phyloP scores from a whole-genome alignment of 306 rosid genomes.

The Ziziphus jujuba region DNA sequence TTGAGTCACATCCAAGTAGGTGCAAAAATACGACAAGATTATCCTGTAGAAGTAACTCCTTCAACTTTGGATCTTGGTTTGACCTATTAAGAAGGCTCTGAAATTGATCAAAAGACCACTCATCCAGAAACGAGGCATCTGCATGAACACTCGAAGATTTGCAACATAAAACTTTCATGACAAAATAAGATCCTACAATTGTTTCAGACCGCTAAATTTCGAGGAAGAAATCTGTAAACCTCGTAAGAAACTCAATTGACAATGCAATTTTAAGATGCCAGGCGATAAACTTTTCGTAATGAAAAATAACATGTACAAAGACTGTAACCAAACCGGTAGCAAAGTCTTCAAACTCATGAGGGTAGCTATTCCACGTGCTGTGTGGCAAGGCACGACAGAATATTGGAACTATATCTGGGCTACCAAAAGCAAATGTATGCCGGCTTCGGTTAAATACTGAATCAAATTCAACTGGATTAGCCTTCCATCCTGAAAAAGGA shows the following conservation, averaged over 20 bases:
- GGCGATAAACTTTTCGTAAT: not conserved
- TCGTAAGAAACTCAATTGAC: not conserved
- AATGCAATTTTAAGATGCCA: constrained; percentile 1
- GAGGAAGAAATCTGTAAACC: not conserved
- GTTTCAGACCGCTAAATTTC: not conserved
- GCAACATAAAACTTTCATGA: not conserved
- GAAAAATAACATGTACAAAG: constrained; percentile 17
- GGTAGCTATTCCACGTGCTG: constrained; percentile 81
- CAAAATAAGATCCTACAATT: not conserved
- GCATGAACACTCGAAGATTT: constrained; percentile 33
- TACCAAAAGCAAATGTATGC: constrained; percentile 78
- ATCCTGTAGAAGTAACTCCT: constrained; percentile 63
- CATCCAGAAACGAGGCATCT: constrained; percentile 91
- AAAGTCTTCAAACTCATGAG: constrained; percentile 81
- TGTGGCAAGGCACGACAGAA: constrained; percentile 82
- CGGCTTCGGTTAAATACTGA: constrained; percentile 79
- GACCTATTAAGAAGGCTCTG: constrained; percentile 71
- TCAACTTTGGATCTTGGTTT: constrained; percentile 59
- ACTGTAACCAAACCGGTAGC: constrained; percentile 60
- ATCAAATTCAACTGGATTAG: constrained; percentile 91
- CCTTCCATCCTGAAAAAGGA: constrained; percentile 77
- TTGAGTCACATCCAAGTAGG: constrained; percentile 89
- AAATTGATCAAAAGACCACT: constrained; percentile 93
- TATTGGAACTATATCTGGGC: constrained; percentile 90
- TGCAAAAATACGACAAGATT: constrained; percentile 78